phyloP scores from a whole-genome alignment of 495 filamentous ascomycete species.

The Hyaloscypha finlandica region DNA sequence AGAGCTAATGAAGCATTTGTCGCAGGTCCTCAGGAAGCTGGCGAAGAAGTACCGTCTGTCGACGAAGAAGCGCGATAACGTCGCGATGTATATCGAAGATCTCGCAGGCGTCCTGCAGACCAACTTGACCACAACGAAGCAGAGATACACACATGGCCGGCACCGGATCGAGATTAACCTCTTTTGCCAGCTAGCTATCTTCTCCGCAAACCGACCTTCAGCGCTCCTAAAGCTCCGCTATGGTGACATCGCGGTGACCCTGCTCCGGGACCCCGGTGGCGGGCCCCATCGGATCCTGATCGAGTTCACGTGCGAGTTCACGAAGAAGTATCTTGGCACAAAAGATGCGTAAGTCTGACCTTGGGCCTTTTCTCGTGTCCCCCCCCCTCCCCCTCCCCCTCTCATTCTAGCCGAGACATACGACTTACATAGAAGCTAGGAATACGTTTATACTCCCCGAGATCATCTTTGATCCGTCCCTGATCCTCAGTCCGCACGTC shows the following conservation, averaged over 20 bases:
- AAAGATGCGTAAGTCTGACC: constrained; percentile 37
- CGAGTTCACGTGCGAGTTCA: constrained; percentile 39
- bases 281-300: constrained; percentile 37
- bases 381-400: background rate
- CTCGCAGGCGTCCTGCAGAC: constrained; percentile 37
- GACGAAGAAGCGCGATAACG: constrained; percentile 31
- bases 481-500: constrained; percentile 32
- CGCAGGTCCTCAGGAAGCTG: constrained; percentile 30
- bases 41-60: constrained; percentile 32
- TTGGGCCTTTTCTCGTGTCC: background rate
- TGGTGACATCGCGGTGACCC: constrained; percentile 30
- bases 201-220: constrained; percentile 38
- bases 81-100: constrained; percentile 42
- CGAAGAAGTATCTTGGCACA: constrained; percentile 37
- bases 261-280: constrained; percentile 39
- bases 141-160: constrained; percentile 38
- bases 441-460: constrained; percentile 38
- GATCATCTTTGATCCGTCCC: constrained; percentile 38
- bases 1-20: background rate
- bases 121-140: constrained; percentile 39
- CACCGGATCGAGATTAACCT: constrained; percentile 39
- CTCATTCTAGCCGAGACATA: background rate
- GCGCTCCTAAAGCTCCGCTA: constrained; percentile 39
- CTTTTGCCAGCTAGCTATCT: constrained; percentile 40
- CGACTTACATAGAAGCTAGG: constrained; percentile 23